Percentiles rank a stretch among this genome's conserved stretches.
Conservation (phyloP, 2,329 filamentous ascomycete species). For the Pseudocercospora crystallina region DNA sequence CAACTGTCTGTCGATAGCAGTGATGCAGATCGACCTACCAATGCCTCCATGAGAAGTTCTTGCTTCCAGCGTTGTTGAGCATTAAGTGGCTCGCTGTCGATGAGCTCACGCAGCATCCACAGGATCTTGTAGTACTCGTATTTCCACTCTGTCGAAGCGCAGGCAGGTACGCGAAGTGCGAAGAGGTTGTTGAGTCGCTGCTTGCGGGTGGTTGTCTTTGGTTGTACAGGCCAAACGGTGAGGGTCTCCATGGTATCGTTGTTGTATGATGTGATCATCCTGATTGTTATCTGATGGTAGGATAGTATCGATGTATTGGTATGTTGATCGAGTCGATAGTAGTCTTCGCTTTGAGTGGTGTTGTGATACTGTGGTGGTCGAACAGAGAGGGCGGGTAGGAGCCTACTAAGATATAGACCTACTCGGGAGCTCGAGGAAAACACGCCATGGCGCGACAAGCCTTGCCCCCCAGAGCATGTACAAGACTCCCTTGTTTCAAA, state of each 20-base stretch:
- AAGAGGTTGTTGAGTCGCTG: slow-evolving; percentile 19
- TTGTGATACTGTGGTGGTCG: too few species aligned
- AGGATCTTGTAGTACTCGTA: slow-evolving; percentile 23
- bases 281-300: too few species aligned
- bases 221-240: slow-evolving; percentile 10
- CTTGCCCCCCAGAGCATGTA: too few species aligned
- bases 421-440: too few species aligned
- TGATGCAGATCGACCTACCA: neutral
- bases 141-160: slow-evolving; percentile 21
- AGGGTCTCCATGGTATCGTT: neutral
- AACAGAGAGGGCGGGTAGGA: too few species aligned
- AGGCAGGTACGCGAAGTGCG: slow-evolving; percentile 14
- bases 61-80: slow-evolving; percentile 21
- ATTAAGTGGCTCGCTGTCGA: slow-evolving; percentile 16
- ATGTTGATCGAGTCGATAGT: too few species aligned
- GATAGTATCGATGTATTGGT: too few species aligned
- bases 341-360: too few species aligned
- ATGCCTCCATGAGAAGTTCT: slow-evolving; percentile 17
- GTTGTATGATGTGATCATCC: neutral
- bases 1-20: too few species aligned
- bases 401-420: too few species aligned
- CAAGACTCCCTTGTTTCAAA: too few species aligned
- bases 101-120: slow-evolving; percentile 20
- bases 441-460: too few species aligned
- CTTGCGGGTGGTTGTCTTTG: slow-evolving; percentile 18